phyloP scores from a whole-genome alignment of 1,139 yeast genomes.

The Ogataea hybrid region DNA sequence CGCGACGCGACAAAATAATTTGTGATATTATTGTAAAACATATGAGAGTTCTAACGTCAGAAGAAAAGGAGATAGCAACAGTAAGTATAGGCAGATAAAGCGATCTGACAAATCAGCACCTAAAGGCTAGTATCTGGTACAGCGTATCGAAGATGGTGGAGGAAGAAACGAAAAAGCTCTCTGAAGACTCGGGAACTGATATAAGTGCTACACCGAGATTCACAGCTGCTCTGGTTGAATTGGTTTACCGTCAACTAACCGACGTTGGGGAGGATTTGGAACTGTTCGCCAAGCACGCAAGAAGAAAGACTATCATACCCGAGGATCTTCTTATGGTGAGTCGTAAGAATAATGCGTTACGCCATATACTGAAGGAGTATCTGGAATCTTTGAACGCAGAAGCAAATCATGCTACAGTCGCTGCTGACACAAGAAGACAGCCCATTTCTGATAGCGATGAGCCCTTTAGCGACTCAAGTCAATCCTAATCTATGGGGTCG shows the following conservation, averaged over 20 bases:
- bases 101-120: conserved; percentile 34
- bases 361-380: conserved; percentile 40
- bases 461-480: conserved; percentile 4
- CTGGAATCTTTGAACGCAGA: conserved; percentile 5
- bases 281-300: conserved; percentile 62
- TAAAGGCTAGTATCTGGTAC: conserved; percentile 58
- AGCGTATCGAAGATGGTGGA: conserved; percentile 57
- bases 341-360: conserved; percentile 48
- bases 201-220: conserved; percentile 52
- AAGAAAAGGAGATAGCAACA: conserved; percentile 32
- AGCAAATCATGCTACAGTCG: background rate
- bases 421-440: background rate
- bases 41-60: conserved; percentile 30
- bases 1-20: conserved; percentile 7
- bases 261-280: conserved; percentile 62
- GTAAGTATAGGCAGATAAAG: conserved; percentile 20
- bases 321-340: conserved; percentile 57
- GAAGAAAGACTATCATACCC: conserved; percentile 46
- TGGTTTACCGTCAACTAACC: conserved; percentile 55
- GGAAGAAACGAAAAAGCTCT: conserved; percentile 34
- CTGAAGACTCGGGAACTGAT: conserved; percentile 17
- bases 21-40: background rate
- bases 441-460: conserved; percentile 5
- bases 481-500: conserved; percentile 1
- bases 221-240: conserved; percentile 59